Percentiles rank a stretch among this genome's conserved stretches.
Conservation (phyloP, 345 rosid genomes). For the Camelina laxa region DNA sequence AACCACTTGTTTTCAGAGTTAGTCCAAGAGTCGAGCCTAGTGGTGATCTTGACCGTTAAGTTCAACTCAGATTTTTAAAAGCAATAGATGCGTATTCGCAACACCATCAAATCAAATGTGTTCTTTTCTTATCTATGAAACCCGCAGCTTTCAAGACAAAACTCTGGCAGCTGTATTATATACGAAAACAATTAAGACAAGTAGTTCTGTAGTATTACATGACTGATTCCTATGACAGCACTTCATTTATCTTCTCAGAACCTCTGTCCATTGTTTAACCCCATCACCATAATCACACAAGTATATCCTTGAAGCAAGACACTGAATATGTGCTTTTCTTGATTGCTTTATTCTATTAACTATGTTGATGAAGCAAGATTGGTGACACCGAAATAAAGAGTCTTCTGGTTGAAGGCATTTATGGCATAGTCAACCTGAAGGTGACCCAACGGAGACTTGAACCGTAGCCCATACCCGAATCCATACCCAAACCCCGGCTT, state of each 20-base stretch:
- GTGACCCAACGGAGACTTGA: slow-evolving; percentile 71
- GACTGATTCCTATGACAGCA: slow-evolving; percentile 17
- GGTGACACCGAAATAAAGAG: slow-evolving; percentile 83
- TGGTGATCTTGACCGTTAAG: not conserved
- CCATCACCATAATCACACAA: slow-evolving; percentile 1
- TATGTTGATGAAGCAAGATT: slow-evolving; percentile 62
- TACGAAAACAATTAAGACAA: slow-evolving; percentile 17
- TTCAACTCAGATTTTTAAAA: slow-evolving; percentile 14
- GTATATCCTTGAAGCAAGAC: slow-evolving; percentile 26
- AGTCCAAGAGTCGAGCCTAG: not conserved
- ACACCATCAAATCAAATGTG: slow-evolving; percentile 22
- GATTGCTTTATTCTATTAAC: slow-evolving; percentile 15
- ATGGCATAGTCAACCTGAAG: slow-evolving; percentile 71
- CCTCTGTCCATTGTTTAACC: slow-evolving; percentile 3
- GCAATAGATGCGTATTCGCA: not conserved
- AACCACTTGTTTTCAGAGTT: not conserved
- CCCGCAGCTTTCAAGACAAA: slow-evolving; percentile 28
- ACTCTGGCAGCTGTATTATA: slow-evolving; percentile 26
- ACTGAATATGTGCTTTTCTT: slow-evolving; percentile 28
- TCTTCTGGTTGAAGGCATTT: slow-evolving; percentile 78
- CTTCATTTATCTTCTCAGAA: slow-evolving; percentile 7
- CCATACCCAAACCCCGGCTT: slow-evolving; percentile 92
- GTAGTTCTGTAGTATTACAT: slow-evolving; percentile 25
- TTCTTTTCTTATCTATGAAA: slow-evolving; percentile 8
- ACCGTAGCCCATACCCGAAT: slow-evolving; percentile 69